Percentiles rank a stretch among this genome's conserved stretches.
Evolutionary conservation across 768 basidiomycete species (phyloP).

Genomic region (Crepidotus variabilis): DNA sequence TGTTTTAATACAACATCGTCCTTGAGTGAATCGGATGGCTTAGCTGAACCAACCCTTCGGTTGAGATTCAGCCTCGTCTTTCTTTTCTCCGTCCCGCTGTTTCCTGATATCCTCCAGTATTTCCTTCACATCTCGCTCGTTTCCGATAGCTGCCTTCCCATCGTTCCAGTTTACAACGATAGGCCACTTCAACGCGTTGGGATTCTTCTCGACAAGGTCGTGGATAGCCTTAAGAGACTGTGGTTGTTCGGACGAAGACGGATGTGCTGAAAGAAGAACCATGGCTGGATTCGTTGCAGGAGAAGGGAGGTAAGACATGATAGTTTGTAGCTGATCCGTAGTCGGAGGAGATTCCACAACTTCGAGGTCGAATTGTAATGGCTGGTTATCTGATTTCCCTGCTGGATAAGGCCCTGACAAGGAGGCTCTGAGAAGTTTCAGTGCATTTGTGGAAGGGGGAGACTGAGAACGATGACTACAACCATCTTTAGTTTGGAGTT

Average conservation of each 20-base stretch:
- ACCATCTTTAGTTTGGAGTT: background rate
- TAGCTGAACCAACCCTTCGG: conserved; percentile 57
- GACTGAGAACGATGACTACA: conserved; percentile 63
- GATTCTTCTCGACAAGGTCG: conserved; percentile 50
- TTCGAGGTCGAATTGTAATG: conserved; percentile 68
- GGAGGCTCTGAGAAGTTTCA: conserved; percentile 56
- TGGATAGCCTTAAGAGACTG: conserved; percentile 40
- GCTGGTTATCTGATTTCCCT: conserved; percentile 35
- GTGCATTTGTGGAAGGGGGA: conserved; percentile 59
- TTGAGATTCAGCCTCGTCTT: conserved; percentile 39
- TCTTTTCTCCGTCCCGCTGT: conserved; percentile 60
- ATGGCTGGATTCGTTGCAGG: conserved; percentile 33
- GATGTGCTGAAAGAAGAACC: conserved; percentile 62
- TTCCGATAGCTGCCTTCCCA: conserved; percentile 63
- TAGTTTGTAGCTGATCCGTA: conserved; percentile 62
- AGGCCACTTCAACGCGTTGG: conserved; percentile 69
- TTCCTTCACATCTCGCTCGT: conserved; percentile 61
- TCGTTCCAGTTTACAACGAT: conserved; percentile 76
- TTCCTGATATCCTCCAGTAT: conserved; percentile 66
- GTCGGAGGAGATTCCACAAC: conserved; percentile 68
- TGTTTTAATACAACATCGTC: background rate
- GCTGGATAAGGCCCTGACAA: conserved; percentile 62
- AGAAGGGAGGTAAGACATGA: conserved; percentile 56
- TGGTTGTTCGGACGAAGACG: conserved; percentile 37
- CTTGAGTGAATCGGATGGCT: conserved; percentile 2